phyloP scores from a whole-genome alignment of 2,329 filamentous ascomycete species.

The Penicillium rolfsii region DNA sequence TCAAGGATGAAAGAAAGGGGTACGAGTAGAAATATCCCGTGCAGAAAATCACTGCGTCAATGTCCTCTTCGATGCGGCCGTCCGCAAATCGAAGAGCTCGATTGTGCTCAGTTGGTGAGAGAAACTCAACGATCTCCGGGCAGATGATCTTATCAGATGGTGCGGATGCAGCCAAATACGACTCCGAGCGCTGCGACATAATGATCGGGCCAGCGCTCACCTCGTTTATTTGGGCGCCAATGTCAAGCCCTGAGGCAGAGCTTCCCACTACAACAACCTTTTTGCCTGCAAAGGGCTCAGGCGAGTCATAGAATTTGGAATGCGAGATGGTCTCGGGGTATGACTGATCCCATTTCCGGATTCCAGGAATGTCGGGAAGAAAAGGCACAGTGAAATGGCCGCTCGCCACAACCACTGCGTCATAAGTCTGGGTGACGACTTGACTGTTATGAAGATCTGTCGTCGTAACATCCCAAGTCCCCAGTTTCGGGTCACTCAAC shows the following conservation, averaged over 20 bases:
- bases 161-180: slow-evolving; percentile 45
- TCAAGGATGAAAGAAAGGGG: slow-evolving; percentile 65
- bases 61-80: slow-evolving; percentile 63
- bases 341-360: slow-evolving; percentile 61
- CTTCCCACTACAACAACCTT: slow-evolving; percentile 86
- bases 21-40: slow-evolving; percentile 88
- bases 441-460: slow-evolving; percentile 53
- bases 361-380: slow-evolving; percentile 65
- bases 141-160: slow-evolving; percentile 60
- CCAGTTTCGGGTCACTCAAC: slow-evolving; percentile 38
- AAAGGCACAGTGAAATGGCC: slow-evolving; percentile 74
- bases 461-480: slow-evolving; percentile 65
- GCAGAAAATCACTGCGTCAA: slow-evolving; percentile 82
- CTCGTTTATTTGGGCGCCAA: slow-evolving; percentile 72
- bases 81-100: slow-evolving; percentile 69
- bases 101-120: slow-evolving; percentile 55
- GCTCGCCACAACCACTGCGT: slow-evolving; percentile 74
- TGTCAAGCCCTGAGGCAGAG: slow-evolving; percentile 81
- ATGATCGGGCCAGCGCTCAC: slow-evolving; percentile 65
- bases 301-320: slow-evolving; percentile 77
- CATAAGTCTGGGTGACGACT: slow-evolving; percentile 58
- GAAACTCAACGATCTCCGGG: slow-evolving; percentile 58
- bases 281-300: slow-evolving; percentile 65
- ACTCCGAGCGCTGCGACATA: slow-evolving; percentile 62
- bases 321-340: slow-evolving; percentile 68